Percentiles rank a stretch among this genome's conserved stretches.
phyloP scores from a whole-genome alignment of 805 yeast species.

The Alloascoidea hylecoeti region DNA sequence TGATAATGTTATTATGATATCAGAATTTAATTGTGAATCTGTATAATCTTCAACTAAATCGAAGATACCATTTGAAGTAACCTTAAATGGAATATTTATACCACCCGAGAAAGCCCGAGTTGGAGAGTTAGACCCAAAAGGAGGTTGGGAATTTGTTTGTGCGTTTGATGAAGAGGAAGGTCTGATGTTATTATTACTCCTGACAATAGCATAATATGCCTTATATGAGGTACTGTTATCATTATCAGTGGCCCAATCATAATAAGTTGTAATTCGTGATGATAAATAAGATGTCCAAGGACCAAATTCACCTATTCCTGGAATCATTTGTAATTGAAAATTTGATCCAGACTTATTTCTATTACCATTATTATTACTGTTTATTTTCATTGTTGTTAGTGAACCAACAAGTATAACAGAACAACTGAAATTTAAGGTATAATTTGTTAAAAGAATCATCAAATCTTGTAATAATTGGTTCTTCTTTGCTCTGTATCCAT shows the following conservation, averaged over 20 bases:
- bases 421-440: background rate
- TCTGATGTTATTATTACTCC: background rate
- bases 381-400: background rate
- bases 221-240: background rate
- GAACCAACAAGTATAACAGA: background rate
- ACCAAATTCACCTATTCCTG: background rate
- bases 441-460: background rate
- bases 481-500: background rate
- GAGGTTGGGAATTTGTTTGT: background rate
- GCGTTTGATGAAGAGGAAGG: background rate
- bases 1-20: background rate
- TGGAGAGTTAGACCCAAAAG: background rate
- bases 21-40: background rate
- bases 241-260: background rate
- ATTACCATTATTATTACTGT: background rate
- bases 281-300: background rate
- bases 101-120: too few species aligned
- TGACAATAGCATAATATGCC: background rate
- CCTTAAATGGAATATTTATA: background rate
- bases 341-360: too few species aligned
- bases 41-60: background rate
- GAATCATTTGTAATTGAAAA: background rate
- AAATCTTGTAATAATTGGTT: slow-evolving; percentile 1
- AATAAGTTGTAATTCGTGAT: background rate
- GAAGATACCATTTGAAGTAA: background rate